phyloP scores from a whole-genome alignment of 2,329 filamentous ascomycete species.

The Cordyceps fumosorosea region DNA sequence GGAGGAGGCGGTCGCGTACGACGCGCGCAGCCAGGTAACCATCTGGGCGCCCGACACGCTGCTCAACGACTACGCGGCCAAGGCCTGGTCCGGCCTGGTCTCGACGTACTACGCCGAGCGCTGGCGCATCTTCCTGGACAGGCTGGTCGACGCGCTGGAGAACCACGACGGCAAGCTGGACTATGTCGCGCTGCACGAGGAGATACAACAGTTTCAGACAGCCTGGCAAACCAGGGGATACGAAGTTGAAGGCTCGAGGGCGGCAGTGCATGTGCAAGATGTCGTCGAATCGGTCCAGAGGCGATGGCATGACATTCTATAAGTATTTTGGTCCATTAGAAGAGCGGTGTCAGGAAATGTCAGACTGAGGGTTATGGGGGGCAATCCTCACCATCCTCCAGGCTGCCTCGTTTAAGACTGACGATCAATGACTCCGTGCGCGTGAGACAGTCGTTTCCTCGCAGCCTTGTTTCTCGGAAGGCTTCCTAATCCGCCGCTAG shows the following conservation, averaged over 20 bases:
- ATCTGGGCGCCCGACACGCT: constrained; percentile 42
- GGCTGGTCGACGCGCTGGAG: constrained; percentile 21
- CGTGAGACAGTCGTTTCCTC: too few species aligned
- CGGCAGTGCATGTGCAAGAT: neutral
- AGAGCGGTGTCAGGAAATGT: too few species aligned
- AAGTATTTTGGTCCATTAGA: neutral
- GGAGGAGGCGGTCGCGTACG: constrained; percentile 23
- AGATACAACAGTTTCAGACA: neutral
- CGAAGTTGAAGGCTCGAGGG: neutral
- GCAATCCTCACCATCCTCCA: too few species aligned
- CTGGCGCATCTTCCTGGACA: constrained; percentile 40
- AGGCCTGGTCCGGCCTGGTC: constrained; percentile 42
- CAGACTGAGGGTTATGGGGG: too few species aligned
- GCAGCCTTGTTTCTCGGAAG: too few species aligned
- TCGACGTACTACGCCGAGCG: constrained; percentile 38
- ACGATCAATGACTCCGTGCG: too few species aligned
- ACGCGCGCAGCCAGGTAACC: constrained; percentile 44
- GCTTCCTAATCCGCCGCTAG: too few species aligned
- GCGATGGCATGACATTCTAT: neutral
- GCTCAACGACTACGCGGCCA: constrained; percentile 44
- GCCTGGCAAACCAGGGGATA: constrained; percentile 4
- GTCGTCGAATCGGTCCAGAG: neutral
- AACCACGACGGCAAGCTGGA: neutral
- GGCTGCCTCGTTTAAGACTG: too few species aligned
- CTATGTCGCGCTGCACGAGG: neutral